These are phyloP conservation scores for Botryotinia globosa DNA, from an alignment of 2,329 filamentous ascomycete species.

Conservation along the genomic window DNA sequence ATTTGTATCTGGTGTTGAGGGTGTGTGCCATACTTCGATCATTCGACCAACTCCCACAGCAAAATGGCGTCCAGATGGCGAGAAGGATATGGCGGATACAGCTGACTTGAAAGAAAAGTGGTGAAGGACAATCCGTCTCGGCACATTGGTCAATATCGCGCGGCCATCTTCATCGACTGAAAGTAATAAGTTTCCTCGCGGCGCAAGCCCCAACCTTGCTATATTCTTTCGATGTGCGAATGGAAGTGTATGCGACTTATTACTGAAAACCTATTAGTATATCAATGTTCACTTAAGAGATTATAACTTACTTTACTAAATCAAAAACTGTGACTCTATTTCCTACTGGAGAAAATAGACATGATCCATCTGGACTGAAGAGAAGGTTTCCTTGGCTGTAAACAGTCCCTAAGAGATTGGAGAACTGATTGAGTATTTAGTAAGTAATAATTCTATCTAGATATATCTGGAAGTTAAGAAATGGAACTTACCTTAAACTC, in stretches of 20 bases:
- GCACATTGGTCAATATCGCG: constrained; percentile 88
- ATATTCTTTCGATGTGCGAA: constrained; percentile 97
- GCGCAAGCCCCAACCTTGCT: constrained; percentile 79
- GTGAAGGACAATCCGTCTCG: constrained; percentile 80
- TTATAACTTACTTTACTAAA: constrained; percentile 71
- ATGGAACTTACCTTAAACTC: constrained; percentile 78
- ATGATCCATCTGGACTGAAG: constrained; percentile 94
- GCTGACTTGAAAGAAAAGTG: constrained; percentile 91
- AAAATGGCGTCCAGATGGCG: constrained; percentile 87
- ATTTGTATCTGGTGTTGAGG: constrained; percentile 79
- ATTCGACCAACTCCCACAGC: constrained; percentile 82
- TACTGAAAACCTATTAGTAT: constrained; percentile 48
- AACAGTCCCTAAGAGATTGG: constrained; percentile 95
- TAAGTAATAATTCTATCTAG: neutral
- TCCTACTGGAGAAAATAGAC: constrained; percentile 91
- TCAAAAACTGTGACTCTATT: constrained; percentile 97
- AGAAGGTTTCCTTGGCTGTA: constrained; percentile 97
- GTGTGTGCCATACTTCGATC: constrained; percentile 95
- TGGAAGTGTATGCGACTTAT: constrained; percentile 81
- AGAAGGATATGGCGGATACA: constrained; percentile 82
- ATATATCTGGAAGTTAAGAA: neutral
- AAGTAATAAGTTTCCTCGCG: constrained; percentile 86
- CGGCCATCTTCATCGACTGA: constrained; percentile 92
- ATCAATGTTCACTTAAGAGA: neutral
- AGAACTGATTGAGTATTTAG: constrained; percentile 67